Base-by-base conservation (phyloP, 2,329 filamentous ascomycete genomes). In the Diaporthe aspalathi region DNA sequence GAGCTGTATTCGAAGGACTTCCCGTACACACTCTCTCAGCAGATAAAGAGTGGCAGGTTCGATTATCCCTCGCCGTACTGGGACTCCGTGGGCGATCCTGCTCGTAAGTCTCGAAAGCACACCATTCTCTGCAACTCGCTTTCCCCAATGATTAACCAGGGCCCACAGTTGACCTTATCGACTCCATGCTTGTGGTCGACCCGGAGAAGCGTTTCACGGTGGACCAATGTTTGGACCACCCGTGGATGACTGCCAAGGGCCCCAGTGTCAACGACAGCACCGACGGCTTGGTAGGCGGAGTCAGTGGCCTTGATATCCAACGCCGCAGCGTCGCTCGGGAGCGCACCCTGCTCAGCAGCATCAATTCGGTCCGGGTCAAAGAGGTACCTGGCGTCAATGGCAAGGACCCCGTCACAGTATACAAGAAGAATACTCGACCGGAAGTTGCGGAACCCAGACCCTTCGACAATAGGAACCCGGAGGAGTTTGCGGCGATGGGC, bases 21-120 rank as follows among this genome's bases (percentile, higher is more conserved):
- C 75, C 96, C 96, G 2, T 98, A 94, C 79, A 94, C 88, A 0
- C 86, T 98, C 54, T 93, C 92, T 1, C 92, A 97, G 76, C 95
- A 98, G 83, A 98, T 97, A 82, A 95, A 93, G 80, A 88, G 89
- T 80, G 96, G 94, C 20, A 89, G 91, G 24, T 99, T 97, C 78
- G 93, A 98, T 81, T 99, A 98, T 78, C 95, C 96, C 0, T 97
- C 94, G 1, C 96, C 96, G 0, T 98, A 98, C 81, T 99, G 94
- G 94, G 94, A 97, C 80, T 89, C 90, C 2, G 91, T 97, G 38
- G 92, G 93, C 77, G 95, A 98, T 75, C 89, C 92, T 68, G 96
- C 95, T 9, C 86, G 87, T 89, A 82, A 83, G 87, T 81, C 27
- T 16, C 14, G 14, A 17, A n/a, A 32, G 12, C 22, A 24, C 40